Percentiles rank a stretch among this genome's conserved stretches.
phyloP scores from a whole-genome alignment of 352 stramenopile genomes.

The Thraustochytrium striatum region DNA sequence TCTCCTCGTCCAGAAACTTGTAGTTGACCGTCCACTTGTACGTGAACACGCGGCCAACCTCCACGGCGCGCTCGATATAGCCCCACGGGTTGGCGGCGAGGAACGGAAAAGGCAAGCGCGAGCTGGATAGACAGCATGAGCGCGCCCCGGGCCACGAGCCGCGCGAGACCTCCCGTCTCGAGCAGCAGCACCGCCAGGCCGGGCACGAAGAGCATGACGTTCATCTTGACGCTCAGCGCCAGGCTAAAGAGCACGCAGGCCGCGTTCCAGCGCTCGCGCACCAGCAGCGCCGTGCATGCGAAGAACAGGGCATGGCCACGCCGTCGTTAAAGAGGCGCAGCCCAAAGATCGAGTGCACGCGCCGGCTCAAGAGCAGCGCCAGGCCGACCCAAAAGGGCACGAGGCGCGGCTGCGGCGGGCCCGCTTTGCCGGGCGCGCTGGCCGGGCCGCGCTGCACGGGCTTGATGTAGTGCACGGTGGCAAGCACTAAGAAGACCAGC shows the following conservation, averaged over 20 bases:
- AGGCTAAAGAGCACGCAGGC: slow-evolving; percentile 81
- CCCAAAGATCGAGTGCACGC: slow-evolving; percentile 96
- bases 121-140: slow-evolving; percentile 88
- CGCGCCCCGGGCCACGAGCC: slow-evolving; percentile 73
- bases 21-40: slow-evolving; percentile 99
- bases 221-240: slow-evolving; percentile 98
- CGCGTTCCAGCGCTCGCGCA: slow-evolving; percentile 58
- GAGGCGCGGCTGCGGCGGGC: slow-evolving; percentile 65
- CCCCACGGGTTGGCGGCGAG: slow-evolving; percentile 84
- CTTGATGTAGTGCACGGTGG: slow-evolving; percentile 32
- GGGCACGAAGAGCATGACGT: slow-evolving; percentile 93
- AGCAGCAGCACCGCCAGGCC: slow-evolving; percentile 91
- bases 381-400: slow-evolving; percentile 69
- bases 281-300: slow-evolving; percentile 85
- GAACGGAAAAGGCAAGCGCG: slow-evolving; percentile 86
- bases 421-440: slow-evolving; percentile 67
- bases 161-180: slow-evolving; percentile 66
- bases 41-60: slow-evolving; percentile 95
- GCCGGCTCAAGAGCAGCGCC: slow-evolving; percentile 85
- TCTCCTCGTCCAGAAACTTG: slow-evolving; percentile 77
- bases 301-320: slow-evolving; percentile 88
- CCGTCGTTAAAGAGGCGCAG: slow-evolving; percentile 98
- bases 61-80: slow-evolving; percentile 94
- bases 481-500: slow-evolving; percentile 39
- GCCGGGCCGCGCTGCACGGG: slow-evolving; percentile 41